Evolutionary conservation across 805 yeast species (phyloP), one percentile per base, ranked within the genome.

Genomic region (Vanderwaltozyma yarrowii): DNA sequence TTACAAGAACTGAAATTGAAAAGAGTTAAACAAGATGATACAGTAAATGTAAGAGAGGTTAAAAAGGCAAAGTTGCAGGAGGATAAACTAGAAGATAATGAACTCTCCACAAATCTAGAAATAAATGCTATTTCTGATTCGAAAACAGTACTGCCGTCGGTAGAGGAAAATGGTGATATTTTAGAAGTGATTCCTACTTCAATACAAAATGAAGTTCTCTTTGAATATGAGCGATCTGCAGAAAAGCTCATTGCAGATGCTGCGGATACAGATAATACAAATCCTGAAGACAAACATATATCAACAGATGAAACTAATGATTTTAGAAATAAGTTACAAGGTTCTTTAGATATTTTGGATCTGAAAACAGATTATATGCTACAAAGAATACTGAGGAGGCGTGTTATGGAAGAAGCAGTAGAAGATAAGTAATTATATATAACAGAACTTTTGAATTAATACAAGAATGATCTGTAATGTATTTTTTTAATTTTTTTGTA

Each of bases 361-460:
- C 54, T 58, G 19, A 51, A 60, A 34, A 75, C 79, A 0, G 66
- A 72, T 32, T 54, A 51, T n/a, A 65, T 63, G 1, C 58, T 74
- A 1, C 56, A 57, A 12, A 45, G 54, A 14, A 33, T 65, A 6
- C 65, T 70, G 15, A 61, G 69, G 40, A 66, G 65, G 32, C 51
- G 66, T 25, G 16, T 50, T 14, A 27, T 55, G 10, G 27, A 39
- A 21, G 46, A 40, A 32, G 40, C 43, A 11, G 23, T 32, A 12
- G 34, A 29, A 12, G 41, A 37, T 17, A 32, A 41, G 33, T 32
- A 25, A 21, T 26, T 13, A 9, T 26, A 5, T 9, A 26, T 26
- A 5, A 13, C 13, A n/a, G n/a, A n/a, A n/a, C n/a, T n/a, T n/a
- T n/a, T n/a, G n/a, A n/a, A n/a, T n/a, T n/a, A n/a, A n/a, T n/a